A percentile compares a stretch with the other conserved stretches of the same genome.
phyloP scores from a whole-genome alignment of 2,329 filamentous ascomycete genomes.

The Trichoderma cornu-damae region DNA sequence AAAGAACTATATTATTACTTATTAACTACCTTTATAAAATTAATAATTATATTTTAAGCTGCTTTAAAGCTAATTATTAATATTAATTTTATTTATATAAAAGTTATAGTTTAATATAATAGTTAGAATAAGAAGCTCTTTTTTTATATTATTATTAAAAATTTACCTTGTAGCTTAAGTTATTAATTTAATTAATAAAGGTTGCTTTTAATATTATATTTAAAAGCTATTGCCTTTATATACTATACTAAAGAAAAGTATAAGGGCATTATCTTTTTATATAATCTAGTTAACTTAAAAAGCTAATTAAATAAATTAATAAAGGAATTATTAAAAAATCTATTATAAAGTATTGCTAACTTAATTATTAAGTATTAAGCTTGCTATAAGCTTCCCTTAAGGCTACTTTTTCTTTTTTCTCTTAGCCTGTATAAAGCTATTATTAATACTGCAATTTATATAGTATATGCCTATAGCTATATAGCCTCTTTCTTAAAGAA shows the following conservation, averaged over 20 bases:
- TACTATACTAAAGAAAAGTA: slow-evolving; percentile 19
- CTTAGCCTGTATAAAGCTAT: too few relatives aligned
- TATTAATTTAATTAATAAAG: not conserved
- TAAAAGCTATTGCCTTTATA: slow-evolving; percentile 2
- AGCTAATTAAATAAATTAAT: not conserved
- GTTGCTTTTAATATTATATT: not conserved
- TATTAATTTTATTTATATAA: slow-evolving; percentile 19
- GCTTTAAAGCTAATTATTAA: slow-evolving; percentile 15
- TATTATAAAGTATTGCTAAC: too few relatives aligned
- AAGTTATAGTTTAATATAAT: slow-evolving; percentile 17
- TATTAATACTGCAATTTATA: not conserved
- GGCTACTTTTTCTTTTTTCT: not conserved
- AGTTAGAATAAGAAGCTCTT: slow-evolving; percentile 4
- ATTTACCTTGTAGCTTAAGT: slow-evolving; percentile 7
- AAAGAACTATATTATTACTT: slow-evolving; percentile 20
- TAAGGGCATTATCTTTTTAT: slow-evolving; percentile 21
- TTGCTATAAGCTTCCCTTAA: not conserved
- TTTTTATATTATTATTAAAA: slow-evolving; percentile 17
- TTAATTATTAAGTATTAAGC: too few relatives aligned
- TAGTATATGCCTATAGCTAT: not conserved
- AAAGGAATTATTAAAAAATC: too few relatives aligned
- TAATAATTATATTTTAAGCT: slow-evolving; percentile 6
- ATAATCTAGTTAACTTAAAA: slow-evolving; percentile 18
- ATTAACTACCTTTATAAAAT: slow-evolving; percentile 14
- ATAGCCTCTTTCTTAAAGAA: not conserved